Conservation (phyloP, 208 protist species). For the Trypanosoma congolense region DNA sequence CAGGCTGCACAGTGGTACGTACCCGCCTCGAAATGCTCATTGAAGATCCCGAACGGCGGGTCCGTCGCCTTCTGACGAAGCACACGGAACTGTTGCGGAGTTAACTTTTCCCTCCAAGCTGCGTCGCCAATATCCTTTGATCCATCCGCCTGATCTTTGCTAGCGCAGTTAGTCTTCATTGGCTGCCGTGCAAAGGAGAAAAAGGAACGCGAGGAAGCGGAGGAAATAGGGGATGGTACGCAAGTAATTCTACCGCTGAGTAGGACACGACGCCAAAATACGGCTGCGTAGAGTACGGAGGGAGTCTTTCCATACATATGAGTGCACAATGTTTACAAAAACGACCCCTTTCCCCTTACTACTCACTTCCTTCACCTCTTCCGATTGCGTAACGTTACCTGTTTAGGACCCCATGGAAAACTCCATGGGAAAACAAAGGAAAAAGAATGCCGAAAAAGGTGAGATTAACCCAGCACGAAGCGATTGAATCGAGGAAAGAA, state of each 20-base stretch:
- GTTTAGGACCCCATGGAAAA: too few relatives aligned
- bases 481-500: too few relatives aligned
- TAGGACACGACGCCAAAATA: not conserved
- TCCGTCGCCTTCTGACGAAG: constrained; percentile 83
- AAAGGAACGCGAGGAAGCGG: constrained; percentile 1
- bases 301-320: not conserved
- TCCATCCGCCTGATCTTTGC: constrained; percentile 38
- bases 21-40: constrained; percentile 66
- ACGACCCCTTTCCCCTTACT: not conserved
- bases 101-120: constrained; percentile 53
- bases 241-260: not conserved
- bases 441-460: too few relatives aligned
- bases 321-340: too few relatives aligned
- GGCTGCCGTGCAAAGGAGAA: not conserved
- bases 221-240: not conserved
- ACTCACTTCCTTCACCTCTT: not conserved
- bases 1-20: constrained; percentile 78
- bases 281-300: not conserved
- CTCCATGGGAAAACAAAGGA: too few relatives aligned
- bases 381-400: too few relatives aligned
- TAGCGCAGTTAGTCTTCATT: constrained; percentile 59
- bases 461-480: too few relatives aligned
- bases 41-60: constrained; percentile 42
- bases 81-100: constrained; percentile 48
- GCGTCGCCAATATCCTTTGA: constrained; percentile 64